Conservation (phyloP, 352 stramenopile genomes). For the Blastocystis sp. region DNA sequence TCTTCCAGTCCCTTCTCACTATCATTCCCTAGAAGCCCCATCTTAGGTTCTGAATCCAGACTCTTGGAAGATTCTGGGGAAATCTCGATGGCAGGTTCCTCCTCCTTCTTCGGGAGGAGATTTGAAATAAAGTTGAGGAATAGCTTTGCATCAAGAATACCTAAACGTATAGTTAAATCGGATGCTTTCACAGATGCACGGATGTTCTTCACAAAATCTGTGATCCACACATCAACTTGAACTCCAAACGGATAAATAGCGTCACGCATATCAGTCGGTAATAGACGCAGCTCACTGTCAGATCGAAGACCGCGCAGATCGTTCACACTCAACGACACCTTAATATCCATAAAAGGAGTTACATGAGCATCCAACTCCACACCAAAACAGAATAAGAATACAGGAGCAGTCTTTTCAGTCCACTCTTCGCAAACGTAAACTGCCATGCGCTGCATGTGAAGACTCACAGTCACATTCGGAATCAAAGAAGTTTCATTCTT, state of each 20-base stretch:
- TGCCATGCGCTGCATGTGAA: slow-evolving; percentile 54
- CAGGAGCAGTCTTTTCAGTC: background rate
- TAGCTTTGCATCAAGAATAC: slow-evolving; percentile 55
- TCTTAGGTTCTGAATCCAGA: background rate
- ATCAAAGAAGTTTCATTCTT: background rate
- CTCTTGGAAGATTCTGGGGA: background rate
- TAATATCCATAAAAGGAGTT: slow-evolving; percentile 23
- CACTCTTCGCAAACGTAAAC: slow-evolving; percentile 19
- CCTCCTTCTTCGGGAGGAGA: slow-evolving; percentile 28
- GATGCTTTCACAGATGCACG: background rate
- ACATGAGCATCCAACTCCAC: slow-evolving; percentile 32
- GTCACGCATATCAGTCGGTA: slow-evolving; percentile 35
- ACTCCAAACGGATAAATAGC: slow-evolving; percentile 51
- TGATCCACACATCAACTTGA: background rate
- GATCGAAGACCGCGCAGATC: background rate
- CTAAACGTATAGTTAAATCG: slow-evolving; percentile 21
- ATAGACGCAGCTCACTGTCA: background rate
- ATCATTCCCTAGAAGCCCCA: background rate
- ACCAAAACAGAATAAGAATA: slow-evolving; percentile 53
- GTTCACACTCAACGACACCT: background rate
- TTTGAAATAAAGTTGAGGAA: slow-evolving; percentile 29
- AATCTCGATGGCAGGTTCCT: background rate
- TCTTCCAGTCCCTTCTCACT: background rate
- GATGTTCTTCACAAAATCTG: slow-evolving; percentile 40
- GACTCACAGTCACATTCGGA: slow-evolving; percentile 2